These are phyloP conservation scores for Trifolium repens DNA, from an alignment of 306 rosid genomes.

Conservation along the genomic window DNA sequence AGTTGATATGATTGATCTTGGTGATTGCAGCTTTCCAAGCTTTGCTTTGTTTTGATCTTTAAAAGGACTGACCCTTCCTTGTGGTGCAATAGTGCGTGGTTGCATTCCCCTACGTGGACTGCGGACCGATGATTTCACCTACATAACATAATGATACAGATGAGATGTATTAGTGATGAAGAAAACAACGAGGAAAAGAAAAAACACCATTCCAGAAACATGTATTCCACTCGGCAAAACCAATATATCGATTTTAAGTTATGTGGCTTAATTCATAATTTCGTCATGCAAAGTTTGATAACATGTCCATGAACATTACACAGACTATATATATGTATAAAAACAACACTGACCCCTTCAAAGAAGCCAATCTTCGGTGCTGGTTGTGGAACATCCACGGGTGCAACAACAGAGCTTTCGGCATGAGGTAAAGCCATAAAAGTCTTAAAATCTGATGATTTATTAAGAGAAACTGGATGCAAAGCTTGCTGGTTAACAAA, in stretches of 20 bases:
- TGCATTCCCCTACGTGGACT: constrained; percentile 61
- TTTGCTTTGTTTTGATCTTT: constrained; percentile 58
- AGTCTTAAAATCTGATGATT: constrained; percentile 47
- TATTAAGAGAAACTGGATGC: constrained; percentile 42
- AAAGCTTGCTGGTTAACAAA: constrained; percentile 45
- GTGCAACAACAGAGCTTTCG: constrained; percentile 33
- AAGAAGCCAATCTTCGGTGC: constrained; percentile 92
- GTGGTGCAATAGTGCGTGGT: constrained; percentile 50
- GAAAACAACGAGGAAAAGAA: constrained; percentile 12
- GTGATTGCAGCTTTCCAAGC: constrained; percentile 58
- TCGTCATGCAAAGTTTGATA: background rate
- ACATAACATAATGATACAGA: constrained; percentile 36
- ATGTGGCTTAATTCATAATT: constrained; percentile 24
- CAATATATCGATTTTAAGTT: constrained; percentile 21
- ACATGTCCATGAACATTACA: constrained; percentile 16
- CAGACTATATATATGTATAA: constrained; percentile 10
- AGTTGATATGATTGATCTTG: constrained; percentile 43
- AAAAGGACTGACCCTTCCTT: constrained; percentile 47
- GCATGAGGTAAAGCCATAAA: constrained; percentile 42
- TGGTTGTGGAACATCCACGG: constrained; percentile 51
- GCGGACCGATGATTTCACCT: constrained; percentile 64
- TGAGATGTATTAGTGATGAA: background rate
- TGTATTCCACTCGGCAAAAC: constrained; percentile 21
- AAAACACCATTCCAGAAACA: constrained; percentile 22
- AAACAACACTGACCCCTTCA: constrained; percentile 77